phyloP scores from a whole-genome alignment of 1,284 basidiomycete species.

The Heterobasidion annosum region DNA sequence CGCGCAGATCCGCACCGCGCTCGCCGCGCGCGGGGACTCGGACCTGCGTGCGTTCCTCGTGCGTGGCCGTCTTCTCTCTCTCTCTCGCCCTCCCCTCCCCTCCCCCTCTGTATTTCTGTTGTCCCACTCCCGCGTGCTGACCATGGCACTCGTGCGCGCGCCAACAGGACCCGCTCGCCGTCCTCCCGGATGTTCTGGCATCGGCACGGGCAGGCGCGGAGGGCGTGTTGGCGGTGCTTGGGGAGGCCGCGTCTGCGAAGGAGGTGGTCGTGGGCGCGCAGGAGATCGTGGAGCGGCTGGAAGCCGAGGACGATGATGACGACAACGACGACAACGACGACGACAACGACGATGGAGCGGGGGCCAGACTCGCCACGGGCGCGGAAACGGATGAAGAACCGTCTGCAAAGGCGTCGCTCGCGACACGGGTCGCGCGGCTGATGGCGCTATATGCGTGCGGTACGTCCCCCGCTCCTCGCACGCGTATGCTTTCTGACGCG shows the following conservation, averaged over 20 bases:
- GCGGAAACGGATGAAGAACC: no score
- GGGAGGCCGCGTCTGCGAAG: conserved; percentile 38
- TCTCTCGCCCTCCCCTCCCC: no score
- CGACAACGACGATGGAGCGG: conserved; percentile 9
- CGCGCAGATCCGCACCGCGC: no score
- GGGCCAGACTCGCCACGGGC: conserved; percentile 1
- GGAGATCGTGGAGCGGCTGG: conserved; percentile 39
- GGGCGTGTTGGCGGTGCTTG: conserved; percentile 34
- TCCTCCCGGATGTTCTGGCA: conserved; percentile 35
- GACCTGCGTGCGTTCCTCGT: no score
- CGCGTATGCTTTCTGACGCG: background rate
- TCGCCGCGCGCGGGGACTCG: no score
- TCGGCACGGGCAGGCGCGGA: conserved; percentile 26
- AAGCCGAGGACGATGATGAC: conserved; percentile 14
- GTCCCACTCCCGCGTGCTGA: no score
- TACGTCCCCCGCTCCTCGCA: conserved; percentile 11
- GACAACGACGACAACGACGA: conserved; percentile 14
- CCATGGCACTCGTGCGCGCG: no score
- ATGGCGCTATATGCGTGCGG: conserved; percentile 30
- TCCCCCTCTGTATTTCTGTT: no score
- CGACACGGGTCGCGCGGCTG: conserved; percentile 26
- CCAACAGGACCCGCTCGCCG: conserved; percentile 40
- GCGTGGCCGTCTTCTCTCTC: no score
- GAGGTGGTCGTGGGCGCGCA: conserved; percentile 55
- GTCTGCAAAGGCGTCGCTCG: conserved; percentile 3